Base-by-base conservation (phyloP, 2,329 filamentous ascomycete genomes). In the Alternaria triticina region DNA sequence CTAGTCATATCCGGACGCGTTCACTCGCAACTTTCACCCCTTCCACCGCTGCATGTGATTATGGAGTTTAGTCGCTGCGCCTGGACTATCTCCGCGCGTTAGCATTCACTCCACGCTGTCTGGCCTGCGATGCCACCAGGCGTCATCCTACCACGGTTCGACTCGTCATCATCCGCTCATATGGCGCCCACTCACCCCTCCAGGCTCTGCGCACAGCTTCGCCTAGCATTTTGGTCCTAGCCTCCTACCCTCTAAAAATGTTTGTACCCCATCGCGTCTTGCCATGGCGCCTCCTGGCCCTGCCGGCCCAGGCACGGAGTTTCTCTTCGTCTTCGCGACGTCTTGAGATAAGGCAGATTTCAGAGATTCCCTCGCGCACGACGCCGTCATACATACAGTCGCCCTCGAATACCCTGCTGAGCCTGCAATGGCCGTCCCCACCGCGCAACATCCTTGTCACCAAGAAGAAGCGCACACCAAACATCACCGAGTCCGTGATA, bases 381-480 rank as follows among this genome's bases (percentile, higher is more conserved):
- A 70, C 52, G 43, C 78, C 79, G 3, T 72, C 74, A 20, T 81
- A 79, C 70, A 44, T 75, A 87, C 88, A 89, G 75, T 87, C 83
- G 17, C 82, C 79, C 27, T 80, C 83, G 27, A 87, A 86, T 72
- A 88, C 90, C 62, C 83, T 91, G 3, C 84, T 91, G 40, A 87
- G 86, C 65, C 82, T 92, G 36, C 85, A 87, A 80, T 92, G 90
- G 90, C 88, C 89, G 6, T 83, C 85, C 15, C 89, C 89, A 36
- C 90, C 89, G 3, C 86, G 88, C 55, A 92, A 92, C 70, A 82
- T 93, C 57, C 83, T 93, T 62, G 80, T 92, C 59, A 86, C 91
- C 49, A 89, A 90, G 77, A 93, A 92, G 76, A 85, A 88, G 66
- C 83, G 86, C 67, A 86, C 86, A 3, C 81, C 84, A 3, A 79